Conservation (phyloP, 2,329 filamentous ascomycete species). For the Trichoderma lentiforme region DNA sequence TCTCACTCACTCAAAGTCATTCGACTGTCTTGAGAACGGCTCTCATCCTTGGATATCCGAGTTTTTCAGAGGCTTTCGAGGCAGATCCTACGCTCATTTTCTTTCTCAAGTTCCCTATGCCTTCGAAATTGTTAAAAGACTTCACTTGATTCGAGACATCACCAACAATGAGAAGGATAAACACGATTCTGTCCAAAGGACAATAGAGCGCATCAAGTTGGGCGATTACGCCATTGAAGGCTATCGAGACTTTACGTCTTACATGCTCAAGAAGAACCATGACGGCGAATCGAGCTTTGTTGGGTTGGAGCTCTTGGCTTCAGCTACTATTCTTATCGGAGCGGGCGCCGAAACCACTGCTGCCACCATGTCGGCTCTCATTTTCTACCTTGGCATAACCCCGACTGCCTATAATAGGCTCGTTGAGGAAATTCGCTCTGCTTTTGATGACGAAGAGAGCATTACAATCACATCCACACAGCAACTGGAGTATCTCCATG, state of each 20-base stretch:
- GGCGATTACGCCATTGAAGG: slow-evolving; percentile 23
- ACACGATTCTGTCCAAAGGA: slow-evolving; percentile 23
- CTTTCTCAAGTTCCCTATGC: slow-evolving; percentile 16
- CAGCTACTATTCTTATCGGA: slow-evolving; percentile 25
- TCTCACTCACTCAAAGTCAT: slow-evolving; percentile 44
- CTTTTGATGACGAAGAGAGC: slow-evolving; percentile 34
- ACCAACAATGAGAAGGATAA: slow-evolving; percentile 16
- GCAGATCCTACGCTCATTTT: slow-evolving; percentile 18
- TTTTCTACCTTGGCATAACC: slow-evolving; percentile 32
- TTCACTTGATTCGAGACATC: neutral
- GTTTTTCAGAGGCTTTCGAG: slow-evolving; percentile 22
- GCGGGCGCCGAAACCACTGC: slow-evolving; percentile 37
- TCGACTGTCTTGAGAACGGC: slow-evolving; percentile 33
- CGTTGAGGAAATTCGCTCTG: slow-evolving; percentile 33
- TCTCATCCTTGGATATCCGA: slow-evolving; percentile 28
- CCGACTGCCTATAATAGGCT: slow-evolving; percentile 31
- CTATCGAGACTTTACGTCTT: slow-evolving; percentile 26
- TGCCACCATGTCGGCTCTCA: slow-evolving; percentile 29
- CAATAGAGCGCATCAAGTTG: slow-evolving; percentile 23
- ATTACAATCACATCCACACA: slow-evolving; percentile 36
- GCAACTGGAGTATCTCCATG: slow-evolving; percentile 36
- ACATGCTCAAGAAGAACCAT: slow-evolving; percentile 33
- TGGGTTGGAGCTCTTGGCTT: slow-evolving; percentile 33
- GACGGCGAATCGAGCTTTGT: slow-evolving; percentile 30
- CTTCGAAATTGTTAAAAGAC: neutral